These are phyloP conservation scores for Nicotiana undulata DNA, from an alignment of 257 asterid genomes.

Conservation along the genomic window DNA sequence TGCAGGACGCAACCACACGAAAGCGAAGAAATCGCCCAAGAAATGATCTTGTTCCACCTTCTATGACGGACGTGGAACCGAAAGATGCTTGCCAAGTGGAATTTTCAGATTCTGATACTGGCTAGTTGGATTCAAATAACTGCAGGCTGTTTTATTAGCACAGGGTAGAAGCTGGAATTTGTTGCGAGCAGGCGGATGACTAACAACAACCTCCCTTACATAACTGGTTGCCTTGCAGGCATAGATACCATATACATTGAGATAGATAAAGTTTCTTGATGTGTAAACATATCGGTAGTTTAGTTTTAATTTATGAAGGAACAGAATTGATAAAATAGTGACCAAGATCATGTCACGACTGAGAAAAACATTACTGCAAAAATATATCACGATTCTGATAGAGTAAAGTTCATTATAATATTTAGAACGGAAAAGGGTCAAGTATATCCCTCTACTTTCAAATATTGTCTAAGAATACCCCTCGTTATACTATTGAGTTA, in stretches of 20 bases:
- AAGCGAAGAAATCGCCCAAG: slow-evolving; percentile 33
- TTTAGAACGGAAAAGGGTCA: too few relatives aligned
- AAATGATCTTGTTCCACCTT: slow-evolving; percentile 56
- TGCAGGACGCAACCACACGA: slow-evolving; percentile 42
- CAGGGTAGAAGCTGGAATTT: not conserved
- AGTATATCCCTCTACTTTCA: too few relatives aligned
- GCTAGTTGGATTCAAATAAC: slow-evolving; percentile 16
- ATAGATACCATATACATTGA: not conserved
- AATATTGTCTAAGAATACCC: too few relatives aligned
- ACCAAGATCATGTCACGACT: not conserved
- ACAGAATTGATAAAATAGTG: not conserved
- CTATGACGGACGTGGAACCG: slow-evolving; percentile 65
- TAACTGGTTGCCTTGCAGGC: not conserved
- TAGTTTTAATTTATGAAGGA: not conserved
- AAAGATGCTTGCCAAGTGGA: slow-evolving; percentile 47
- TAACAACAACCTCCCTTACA: not conserved
- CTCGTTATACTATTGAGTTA: too few relatives aligned
- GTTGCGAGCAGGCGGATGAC: not conserved
- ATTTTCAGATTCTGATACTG: slow-evolving; percentile 68
- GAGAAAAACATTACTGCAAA: not conserved
- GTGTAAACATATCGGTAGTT: not conserved
- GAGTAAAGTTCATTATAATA: not conserved
- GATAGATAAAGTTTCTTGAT: not conserved
- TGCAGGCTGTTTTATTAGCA: not conserved
- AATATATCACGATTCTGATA: not conserved